Evolutionary conservation across 2,329 filamentous ascomycete genomes (phyloP), one percentile per base, ranked within the genome.

Genomic region (Cordyceps javanica): DNA sequence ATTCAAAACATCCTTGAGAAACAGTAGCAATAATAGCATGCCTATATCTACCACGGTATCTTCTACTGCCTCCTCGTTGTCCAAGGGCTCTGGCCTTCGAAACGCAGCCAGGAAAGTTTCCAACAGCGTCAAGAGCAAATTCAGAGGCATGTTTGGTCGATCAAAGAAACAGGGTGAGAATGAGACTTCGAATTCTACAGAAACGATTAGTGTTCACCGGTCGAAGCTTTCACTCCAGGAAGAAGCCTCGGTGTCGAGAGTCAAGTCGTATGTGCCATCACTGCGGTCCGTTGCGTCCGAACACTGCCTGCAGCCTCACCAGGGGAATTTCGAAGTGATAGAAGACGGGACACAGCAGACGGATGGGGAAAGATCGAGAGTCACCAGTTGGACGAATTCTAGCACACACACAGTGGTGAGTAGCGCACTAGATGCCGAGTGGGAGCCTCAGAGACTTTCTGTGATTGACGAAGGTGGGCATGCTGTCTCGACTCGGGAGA

Each of bases 351-450:
- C 68, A 36, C 70, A 68, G 41, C 70, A 70, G 52, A 65, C 64
- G 1, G 73, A 70, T 14, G 79, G 82, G 39, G 79, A 83, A 21
- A 81, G 75, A 62, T 88, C 85, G n/a, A 74, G 87, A 23, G 82
- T 89, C 52, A 89, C 87, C 2, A 91, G 87, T 68, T 90, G 88
- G 88, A 81, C 81, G 5, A 82, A 84, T 60, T 88, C 87, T 0
- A 82, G 81, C 1, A 75, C 77, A 2, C 79, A 79, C 58, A 83
- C 81, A 3, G 78, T 81, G 3, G 70, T 77, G 6, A 82, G 71
- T 68, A 59, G 77, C 45, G 70, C 59, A 19, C 59, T 51, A 5
- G 65, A 66, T 56, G 70, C 66, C 1, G 77, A 81, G 60, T 71
- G 79, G 75, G 75, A 82, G 59, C 68, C 74, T 19, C 80, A 87